A percentile compares a stretch with the other conserved stretches of the same genome.
Conservation (phyloP, 2,329 filamentous ascomycete species). For the Dactylonectria macrodidyma region DNA sequence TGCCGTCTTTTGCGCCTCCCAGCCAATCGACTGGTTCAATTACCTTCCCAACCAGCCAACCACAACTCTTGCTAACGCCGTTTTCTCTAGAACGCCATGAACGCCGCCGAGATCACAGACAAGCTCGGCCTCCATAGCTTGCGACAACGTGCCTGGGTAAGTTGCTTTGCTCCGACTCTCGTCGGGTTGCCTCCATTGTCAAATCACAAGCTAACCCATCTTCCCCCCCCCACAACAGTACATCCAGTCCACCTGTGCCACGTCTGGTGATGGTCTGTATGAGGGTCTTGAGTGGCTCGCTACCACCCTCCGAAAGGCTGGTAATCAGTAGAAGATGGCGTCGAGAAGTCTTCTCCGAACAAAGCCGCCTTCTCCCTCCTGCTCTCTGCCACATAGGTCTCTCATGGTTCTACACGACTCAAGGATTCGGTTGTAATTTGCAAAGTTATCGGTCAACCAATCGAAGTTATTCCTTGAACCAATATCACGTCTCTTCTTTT, state of each 20-base stretch:
- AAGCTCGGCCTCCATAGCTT: slow-evolving; percentile 99
- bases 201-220: slow-evolving; percentile 40
- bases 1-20: slow-evolving; percentile 14
- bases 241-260: slow-evolving; percentile 99
- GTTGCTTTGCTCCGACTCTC: slow-evolving; percentile 54
- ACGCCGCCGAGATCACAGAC: slow-evolving; percentile 99
- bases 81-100: slow-evolving; percentile 90
- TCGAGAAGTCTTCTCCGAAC: slow-evolving; percentile 52
- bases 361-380: slow-evolving; percentile 53
- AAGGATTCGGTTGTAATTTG: slow-evolving; percentile 72
- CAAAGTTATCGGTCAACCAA: slow-evolving; percentile 69
- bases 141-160: slow-evolving; percentile 98
- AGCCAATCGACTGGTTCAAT: slow-evolving; percentile 22
- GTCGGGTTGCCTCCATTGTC: slow-evolving; percentile 3
- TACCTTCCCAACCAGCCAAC: slow-evolving; percentile 16
- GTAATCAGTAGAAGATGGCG: slow-evolving; percentile 69
- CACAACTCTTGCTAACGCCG: slow-evolving; percentile 37
- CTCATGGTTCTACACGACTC: slow-evolving; percentile 59
- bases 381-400: slow-evolving; percentile 59
- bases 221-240: slow-evolving; percentile 72
- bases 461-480: slow-evolving; percentile 66
- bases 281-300: slow-evolving; percentile 97
- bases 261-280: slow-evolving; percentile 98
- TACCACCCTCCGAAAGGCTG: slow-evolving; percentile 84
- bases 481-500: slow-evolving; percentile 50